phyloP scores from a whole-genome alignment of 345 rosid species.

The Citrus glauca region DNA sequence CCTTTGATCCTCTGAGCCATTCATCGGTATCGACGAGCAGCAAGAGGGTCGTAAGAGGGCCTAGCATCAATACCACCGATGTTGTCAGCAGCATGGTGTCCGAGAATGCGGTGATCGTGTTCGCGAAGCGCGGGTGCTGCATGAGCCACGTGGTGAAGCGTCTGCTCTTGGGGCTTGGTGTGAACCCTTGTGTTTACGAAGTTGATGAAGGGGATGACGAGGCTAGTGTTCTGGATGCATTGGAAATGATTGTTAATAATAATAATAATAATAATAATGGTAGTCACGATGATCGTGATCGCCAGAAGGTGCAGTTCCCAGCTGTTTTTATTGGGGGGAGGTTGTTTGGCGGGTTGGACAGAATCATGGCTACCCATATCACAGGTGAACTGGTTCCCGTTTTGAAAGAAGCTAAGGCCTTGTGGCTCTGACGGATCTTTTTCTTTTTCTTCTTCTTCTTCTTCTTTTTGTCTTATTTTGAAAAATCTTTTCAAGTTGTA shows the following conservation, averaged over 20 bases:
- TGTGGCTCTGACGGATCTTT: slow-evolving; percentile 67
- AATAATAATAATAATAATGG: background rate
- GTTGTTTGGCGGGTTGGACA: slow-evolving; percentile 86
- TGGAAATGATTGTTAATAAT: slow-evolving; percentile 25
- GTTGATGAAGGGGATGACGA: slow-evolving; percentile 60
- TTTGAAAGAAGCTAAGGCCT: slow-evolving; percentile 86
- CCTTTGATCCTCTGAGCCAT: background rate
- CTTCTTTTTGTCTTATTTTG: background rate
- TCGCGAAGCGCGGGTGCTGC: slow-evolving; percentile 78
- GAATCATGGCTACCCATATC: slow-evolving; percentile 92
- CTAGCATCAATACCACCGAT: background rate
- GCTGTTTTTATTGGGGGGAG: slow-evolving; percentile 84
- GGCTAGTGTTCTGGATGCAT: slow-evolving; percentile 29
- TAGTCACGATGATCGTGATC: background rate
- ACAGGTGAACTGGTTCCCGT: slow-evolving; percentile 76
- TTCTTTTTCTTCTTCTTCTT: background rate
- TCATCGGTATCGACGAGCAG: too few relatives aligned
- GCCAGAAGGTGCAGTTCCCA: slow-evolving; percentile 52
- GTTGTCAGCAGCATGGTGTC: slow-evolving; percentile 34
- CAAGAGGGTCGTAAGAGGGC: too few relatives aligned
- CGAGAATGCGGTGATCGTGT: slow-evolving; percentile 78
- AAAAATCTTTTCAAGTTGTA: background rate
- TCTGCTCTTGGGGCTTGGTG: slow-evolving; percentile 72
- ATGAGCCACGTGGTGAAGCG: slow-evolving; percentile 86
- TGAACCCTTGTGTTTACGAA: slow-evolving; percentile 73